Conservation (phyloP, 441 rosid species). For the Corymbia calophylla region DNA sequence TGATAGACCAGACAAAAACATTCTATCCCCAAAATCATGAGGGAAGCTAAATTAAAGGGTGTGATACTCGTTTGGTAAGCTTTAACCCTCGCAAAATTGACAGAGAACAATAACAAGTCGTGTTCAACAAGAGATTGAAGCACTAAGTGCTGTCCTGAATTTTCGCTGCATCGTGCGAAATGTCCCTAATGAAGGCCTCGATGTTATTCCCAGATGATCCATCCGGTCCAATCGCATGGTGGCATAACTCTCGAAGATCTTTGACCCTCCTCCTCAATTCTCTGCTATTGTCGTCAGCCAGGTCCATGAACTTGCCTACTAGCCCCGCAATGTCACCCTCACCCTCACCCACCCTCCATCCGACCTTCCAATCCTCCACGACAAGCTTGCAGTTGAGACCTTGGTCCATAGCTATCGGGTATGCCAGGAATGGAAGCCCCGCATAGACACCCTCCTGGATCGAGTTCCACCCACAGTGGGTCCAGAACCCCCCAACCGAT, state of each 20-base stretch:
- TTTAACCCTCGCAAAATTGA: neutral
- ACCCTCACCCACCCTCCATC: slow-evolving; percentile 24
- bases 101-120: neutral
- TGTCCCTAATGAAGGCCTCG: neutral
- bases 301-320: neutral
- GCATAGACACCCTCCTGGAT: slow-evolving; percentile 33
- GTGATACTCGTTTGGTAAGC: neutral
- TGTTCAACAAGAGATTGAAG: neutral
- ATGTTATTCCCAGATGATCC: neutral
- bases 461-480: slow-evolving; percentile 67
- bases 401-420: slow-evolving; percentile 39
- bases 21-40: neutral
- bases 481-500: slow-evolving; percentile 52
- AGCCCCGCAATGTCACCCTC: neutral
- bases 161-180: neutral
- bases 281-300: neutral
- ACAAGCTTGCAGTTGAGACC: slow-evolving; percentile 17
- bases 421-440: slow-evolving; percentile 33
- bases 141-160: neutral
- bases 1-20: neutral
- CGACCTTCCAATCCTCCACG: slow-evolving; percentile 48
- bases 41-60: neutral
- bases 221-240: neutral
- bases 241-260: neutral
- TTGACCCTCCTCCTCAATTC: neutral